These are phyloP conservation scores for Sporisorium iseilematis-ciliati DNA, from an alignment of 1,284 basidiomycete genomes.

Conservation along the genomic window DNA sequence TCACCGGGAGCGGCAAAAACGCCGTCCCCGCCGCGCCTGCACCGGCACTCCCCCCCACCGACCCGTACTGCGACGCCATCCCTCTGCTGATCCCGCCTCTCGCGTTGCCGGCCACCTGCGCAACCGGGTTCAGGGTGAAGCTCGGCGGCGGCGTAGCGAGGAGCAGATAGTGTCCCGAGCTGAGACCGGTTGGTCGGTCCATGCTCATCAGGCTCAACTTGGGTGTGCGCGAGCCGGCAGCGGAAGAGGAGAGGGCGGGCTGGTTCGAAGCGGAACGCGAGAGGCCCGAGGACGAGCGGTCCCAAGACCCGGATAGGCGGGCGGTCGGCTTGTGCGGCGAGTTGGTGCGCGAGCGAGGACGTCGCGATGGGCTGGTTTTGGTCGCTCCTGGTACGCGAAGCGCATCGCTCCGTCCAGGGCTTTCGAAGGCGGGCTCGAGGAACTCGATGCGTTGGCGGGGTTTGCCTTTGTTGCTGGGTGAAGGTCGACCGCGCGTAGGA, in stretches of 20 bases:
- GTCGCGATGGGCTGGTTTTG: constrained; percentile 4
- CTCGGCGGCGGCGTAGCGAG: constrained; percentile 38
- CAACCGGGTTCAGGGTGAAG: constrained; percentile 22
- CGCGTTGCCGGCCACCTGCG: neutral
- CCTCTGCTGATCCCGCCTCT: neutral
- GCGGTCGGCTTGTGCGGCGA: constrained; percentile 25
- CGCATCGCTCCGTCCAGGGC: constrained; percentile 18
- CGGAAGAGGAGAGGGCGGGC: constrained; percentile 10
- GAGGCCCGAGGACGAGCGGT: constrained; percentile 14
- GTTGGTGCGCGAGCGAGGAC: constrained; percentile 41
- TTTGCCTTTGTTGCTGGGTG: constrained; percentile 1
- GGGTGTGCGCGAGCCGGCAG: constrained; percentile 27
- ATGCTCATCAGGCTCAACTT: constrained; percentile 41
- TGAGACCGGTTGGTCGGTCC: constrained; percentile 40
- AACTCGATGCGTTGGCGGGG: constrained; percentile 19
- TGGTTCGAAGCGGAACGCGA: constrained; percentile 36
- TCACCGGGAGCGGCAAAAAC: constrained; percentile 25
- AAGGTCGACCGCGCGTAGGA: neutral
- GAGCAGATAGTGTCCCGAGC: constrained; percentile 45
- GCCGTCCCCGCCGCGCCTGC: no score
- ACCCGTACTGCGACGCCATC: constrained; percentile 17
- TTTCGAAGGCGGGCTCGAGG: constrained; percentile 14
- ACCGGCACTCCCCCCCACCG: constrained; percentile 6
- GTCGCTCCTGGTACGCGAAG: constrained; percentile 23
- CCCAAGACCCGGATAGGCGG: constrained; percentile 32